Evolutionary conservation across 2,329 filamentous ascomycete genomes (phyloP), one percentile per base, ranked within the genome.

Genomic region (Golovinomyces cichoracearum): DNA sequence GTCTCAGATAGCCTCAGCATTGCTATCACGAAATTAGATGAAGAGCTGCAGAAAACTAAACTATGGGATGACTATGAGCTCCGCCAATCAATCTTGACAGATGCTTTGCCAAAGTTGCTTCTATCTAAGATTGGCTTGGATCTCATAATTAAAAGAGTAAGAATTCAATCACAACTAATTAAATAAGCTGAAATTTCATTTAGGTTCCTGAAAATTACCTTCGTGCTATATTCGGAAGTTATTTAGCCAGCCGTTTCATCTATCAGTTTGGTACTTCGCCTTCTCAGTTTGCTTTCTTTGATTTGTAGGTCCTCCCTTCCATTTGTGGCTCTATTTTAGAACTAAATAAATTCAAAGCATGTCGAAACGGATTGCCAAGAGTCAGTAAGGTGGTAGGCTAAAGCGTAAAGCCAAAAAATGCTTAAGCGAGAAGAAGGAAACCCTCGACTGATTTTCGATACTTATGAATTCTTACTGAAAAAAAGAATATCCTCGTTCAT

Each of bases 271-370:
- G 90, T 59, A 86, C 85, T 62, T 79, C 75, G 55, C 86, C 90
- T 4, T 90, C 80, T 68, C 88, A 94, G 60, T 95, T 98, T 68
- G 85, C 88, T 35, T 98, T 98, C 71, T 98, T 93, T 65, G 84
- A 93, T 63, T 98, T 95, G 82, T 86, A 68, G 76, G 81, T 80
- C 35, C 41, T 26, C 40, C 17, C 19, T 29, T 13, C 15, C 17
- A 2, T 27, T n/a, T n/a, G 13, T 26, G 56, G 42, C n/a, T 23
- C 19, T 1, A 35, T 50, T 10, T 21, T 23, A 4, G 5, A 50
- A 50, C 59, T 59, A 55, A 60, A 31, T 6, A 44, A 27, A 40
- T 41, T 13, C n/a, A 17, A 53, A 78, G 74, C 60, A 79, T 80
- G 76, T 74, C 74, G 21, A 76, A 72, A 65, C 68, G 72, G 55